Percentiles rank a stretch among this genome's conserved stretches.
phyloP scores from a whole-genome alignment of 163 green algal species.

The Chlorella variabilis region DNA sequence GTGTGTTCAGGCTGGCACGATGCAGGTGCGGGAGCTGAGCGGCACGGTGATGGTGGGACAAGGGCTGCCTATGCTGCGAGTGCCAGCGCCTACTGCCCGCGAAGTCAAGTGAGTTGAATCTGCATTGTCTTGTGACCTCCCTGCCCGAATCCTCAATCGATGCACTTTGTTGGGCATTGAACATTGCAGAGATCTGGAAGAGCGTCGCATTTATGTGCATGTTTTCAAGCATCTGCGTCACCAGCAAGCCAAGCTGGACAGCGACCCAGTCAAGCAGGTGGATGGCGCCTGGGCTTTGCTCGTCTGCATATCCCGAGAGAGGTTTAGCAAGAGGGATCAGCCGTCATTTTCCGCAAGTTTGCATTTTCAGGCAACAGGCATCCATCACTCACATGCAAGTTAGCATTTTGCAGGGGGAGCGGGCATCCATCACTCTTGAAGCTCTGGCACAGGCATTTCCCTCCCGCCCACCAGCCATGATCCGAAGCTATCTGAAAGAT shows the following conservation, averaged over 20 bases:
- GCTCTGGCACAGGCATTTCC: conserved; percentile 35
- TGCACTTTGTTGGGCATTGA: no score
- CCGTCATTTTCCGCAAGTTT: no score
- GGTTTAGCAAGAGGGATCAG: no score
- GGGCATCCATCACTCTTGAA: conserved; percentile 26
- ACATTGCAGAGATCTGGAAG: conserved; percentile 46
- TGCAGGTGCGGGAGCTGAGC: conserved; percentile 74
- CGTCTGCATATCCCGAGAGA: no score
- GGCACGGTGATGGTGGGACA: conserved; percentile 82
- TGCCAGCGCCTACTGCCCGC: conserved; percentile 62
- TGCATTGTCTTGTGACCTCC: not conserved
- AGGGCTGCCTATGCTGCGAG: conserved; percentile 76
- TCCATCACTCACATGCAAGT: no score
- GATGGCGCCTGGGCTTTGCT: not conserved
- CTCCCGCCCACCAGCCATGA: conserved; percentile 43
- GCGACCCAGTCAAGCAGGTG: conserved; percentile 3
- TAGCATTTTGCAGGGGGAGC: not conserved
- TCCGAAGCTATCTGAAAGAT: conserved; percentile 47
- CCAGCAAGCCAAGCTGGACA: conserved; percentile 36
- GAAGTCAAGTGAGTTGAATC: conserved; percentile 44
- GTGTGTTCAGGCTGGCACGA: conserved; percentile 48
- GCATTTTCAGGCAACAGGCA: no score
- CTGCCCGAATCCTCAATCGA: not conserved
- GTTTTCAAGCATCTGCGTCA: conserved; percentile 45
- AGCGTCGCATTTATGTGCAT: conserved; percentile 52